phyloP scores from a whole-genome alignment of 306 rosid species.

The Oemleria cerasiformis region DNA sequence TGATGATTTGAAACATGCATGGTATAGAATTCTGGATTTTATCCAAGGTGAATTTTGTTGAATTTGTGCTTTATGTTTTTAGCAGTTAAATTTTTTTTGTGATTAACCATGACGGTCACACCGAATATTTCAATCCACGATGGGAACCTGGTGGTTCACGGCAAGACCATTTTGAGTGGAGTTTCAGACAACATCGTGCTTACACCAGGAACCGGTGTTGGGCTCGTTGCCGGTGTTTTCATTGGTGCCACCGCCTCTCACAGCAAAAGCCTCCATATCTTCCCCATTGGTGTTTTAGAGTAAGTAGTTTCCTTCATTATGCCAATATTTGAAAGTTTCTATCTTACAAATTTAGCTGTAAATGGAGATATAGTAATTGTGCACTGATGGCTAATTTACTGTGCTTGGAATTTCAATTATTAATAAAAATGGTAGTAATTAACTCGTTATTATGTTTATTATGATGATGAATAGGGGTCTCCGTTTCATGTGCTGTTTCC shows the following conservation, averaged over 20 bases:
- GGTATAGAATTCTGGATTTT: neutral
- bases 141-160: slow-evolving; percentile 83
- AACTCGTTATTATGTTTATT: neutral
- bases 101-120: slow-evolving; percentile 71
- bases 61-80: slow-evolving; percentile 11
- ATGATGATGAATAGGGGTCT: slow-evolving; percentile 44
- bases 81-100: slow-evolving; percentile 16
- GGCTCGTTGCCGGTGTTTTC: slow-evolving; percentile 71
- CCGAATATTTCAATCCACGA: slow-evolving; percentile 60
- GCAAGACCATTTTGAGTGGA: slow-evolving; percentile 75
- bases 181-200: slow-evolving; percentile 77
- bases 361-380: neutral
- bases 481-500: slow-evolving; percentile 83
- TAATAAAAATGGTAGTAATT: neutral
- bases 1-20: neutral
- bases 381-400: neutral
- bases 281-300: slow-evolving; percentile 82
- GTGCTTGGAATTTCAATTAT: neutral
- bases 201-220: slow-evolving; percentile 59
- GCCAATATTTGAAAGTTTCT: neutral
- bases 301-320: slow-evolving; percentile 32
- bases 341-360: neutral
- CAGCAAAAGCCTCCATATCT: slow-evolving; percentile 78
- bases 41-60: neutral
- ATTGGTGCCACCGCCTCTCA: slow-evolving; percentile 77